phyloP scores from a whole-genome alignment of 306 rosid genomes.

The Pterocarpus macrocarpus region DNA sequence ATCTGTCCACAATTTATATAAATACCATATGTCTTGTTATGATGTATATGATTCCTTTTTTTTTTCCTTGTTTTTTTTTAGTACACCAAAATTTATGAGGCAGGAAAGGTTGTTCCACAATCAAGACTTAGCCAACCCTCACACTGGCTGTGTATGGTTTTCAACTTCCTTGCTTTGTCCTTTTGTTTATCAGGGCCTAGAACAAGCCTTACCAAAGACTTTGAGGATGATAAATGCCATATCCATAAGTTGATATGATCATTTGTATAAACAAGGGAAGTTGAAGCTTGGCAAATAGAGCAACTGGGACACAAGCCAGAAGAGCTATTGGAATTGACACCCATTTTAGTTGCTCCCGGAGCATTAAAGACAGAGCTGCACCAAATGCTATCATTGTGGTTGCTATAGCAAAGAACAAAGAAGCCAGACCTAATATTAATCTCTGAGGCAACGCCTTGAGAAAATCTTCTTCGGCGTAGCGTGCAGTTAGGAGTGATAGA shows the following conservation, averaged over 20 bases:
- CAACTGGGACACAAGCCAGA: slow-evolving; percentile 51
- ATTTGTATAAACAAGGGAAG: slow-evolving; percentile 50
- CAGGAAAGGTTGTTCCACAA: neutral
- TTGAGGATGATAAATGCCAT: slow-evolving; percentile 7
- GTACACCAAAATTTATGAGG: neutral
- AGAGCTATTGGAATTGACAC: slow-evolving; percentile 48
- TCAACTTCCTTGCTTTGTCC: neutral
- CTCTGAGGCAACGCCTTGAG: slow-evolving; percentile 51
- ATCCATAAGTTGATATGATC: slow-evolving; percentile 56
- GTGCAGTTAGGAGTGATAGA: slow-evolving; percentile 54
- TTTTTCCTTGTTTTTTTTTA: no score
- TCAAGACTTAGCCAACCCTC: neutral
- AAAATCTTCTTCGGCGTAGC: slow-evolving; percentile 63
- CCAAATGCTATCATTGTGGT: slow-evolving; percentile 60
- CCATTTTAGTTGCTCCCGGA: slow-evolving; percentile 53
- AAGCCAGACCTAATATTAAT: slow-evolving; percentile 58
- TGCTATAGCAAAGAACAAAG: slow-evolving; percentile 55
- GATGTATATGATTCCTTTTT: neutral
- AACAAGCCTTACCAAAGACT: slow-evolving; percentile 45
- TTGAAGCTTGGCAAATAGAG: slow-evolving; percentile 54
- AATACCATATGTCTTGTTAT: no score
- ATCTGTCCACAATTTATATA: no score
- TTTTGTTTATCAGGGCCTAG: neutral
- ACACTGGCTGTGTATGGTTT: neutral
- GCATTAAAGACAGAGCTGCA: slow-evolving; percentile 49